A percentile compares a stretch with the other conserved stretches of the same genome.
Conservation (phyloP, 2,329 filamentous ascomycete species). For the Calycina herbarum region DNA sequence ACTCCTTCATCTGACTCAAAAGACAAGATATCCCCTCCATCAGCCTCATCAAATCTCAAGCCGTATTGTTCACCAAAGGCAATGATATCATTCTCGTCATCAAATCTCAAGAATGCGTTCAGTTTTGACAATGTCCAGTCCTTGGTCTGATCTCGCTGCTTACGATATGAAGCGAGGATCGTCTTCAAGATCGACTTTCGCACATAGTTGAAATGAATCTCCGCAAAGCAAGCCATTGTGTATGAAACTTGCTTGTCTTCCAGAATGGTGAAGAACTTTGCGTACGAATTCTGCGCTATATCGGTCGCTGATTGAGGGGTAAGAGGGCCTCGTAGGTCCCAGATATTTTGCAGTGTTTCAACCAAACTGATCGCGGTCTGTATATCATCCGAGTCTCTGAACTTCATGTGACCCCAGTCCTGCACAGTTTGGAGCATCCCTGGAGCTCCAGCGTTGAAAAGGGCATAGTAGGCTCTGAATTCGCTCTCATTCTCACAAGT, state of each 20-base stretch:
- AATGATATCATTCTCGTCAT: slow-evolving; percentile 65
- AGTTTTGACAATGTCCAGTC: slow-evolving; percentile 59
- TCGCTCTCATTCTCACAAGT: slow-evolving; percentile 63
- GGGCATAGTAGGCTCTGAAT: slow-evolving; percentile 64
- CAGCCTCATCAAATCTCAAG: slow-evolving; percentile 50
- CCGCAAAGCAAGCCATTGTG: slow-evolving; percentile 68
- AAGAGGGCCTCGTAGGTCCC: slow-evolving; percentile 57
- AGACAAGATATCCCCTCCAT: slow-evolving; percentile 37
- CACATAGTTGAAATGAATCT: slow-evolving; percentile 64
- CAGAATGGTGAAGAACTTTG: slow-evolving; percentile 61
- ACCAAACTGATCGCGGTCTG: slow-evolving; percentile 61
- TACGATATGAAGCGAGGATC: slow-evolving; percentile 55
- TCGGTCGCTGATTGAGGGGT: slow-evolving; percentile 42
- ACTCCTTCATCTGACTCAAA: slow-evolving; percentile 31
- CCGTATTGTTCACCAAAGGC: slow-evolving; percentile 61
- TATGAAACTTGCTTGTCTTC: slow-evolving; percentile 59
- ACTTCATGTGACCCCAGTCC: slow-evolving; percentile 57
- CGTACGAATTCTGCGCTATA: slow-evolving; percentile 50
- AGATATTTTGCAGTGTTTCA: slow-evolving; percentile 59
- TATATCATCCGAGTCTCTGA: slow-evolving; percentile 58
- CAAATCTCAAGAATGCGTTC: slow-evolving; percentile 63
- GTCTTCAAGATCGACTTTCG: slow-evolving; percentile 59
- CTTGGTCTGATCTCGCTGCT: slow-evolving; percentile 57
- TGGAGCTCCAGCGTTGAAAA: slow-evolving; percentile 61
- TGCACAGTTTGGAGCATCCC: slow-evolving; percentile 55